These are phyloP conservation scores for Phytophthora vignae DNA, from an alignment of 352 stramenopile genomes.

Conservation along the genomic window DNA sequence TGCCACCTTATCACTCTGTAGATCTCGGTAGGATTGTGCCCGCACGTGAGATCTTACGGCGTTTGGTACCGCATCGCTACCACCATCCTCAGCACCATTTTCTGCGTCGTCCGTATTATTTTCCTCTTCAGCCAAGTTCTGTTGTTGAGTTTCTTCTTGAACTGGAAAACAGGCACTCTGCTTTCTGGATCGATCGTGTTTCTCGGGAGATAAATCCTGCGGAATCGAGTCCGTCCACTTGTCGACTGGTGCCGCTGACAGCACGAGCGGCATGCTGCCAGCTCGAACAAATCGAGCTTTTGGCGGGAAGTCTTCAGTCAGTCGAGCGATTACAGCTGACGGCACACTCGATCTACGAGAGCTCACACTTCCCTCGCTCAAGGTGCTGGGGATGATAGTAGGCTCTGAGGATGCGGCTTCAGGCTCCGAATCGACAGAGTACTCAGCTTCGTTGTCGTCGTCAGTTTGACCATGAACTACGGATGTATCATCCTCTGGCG, in stretches of 20 bases:
- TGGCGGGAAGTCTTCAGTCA: conserved; percentile 1
- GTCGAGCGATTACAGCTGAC: not conserved
- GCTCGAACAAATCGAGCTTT: conserved; percentile 17
- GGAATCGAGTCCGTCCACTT: conserved; percentile 26
- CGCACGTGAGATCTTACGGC: conserved; percentile 10
- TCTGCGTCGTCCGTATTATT: conserved; percentile 23
- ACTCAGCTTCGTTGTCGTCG: conserved; percentile 10
- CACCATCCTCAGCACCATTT: not conserved
- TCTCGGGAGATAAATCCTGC: conserved; percentile 25
- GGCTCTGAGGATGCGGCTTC: conserved; percentile 2
- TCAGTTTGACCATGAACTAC: not conserved
- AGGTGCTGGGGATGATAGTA: not conserved
- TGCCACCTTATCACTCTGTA: conserved; percentile 10
- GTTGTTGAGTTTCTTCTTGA: conserved; percentile 11
- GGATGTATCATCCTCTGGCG: not conserved
- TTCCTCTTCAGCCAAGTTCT: conserved; percentile 22
- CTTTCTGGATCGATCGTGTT: conserved; percentile 14
- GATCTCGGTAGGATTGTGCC: conserved; percentile 36
- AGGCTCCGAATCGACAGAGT: conserved; percentile 21
- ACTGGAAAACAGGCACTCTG: conserved; percentile 18
- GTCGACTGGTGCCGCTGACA: conserved; percentile 13
- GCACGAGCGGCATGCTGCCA: conserved; percentile 35
- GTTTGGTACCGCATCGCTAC: not conserved
- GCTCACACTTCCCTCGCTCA: conserved; percentile 7
- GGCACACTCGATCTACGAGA: conserved; percentile 42